Conservation (phyloP, 495 filamentous ascomycete species). For the Pseudoneurospora amorphoporcata region DNA sequence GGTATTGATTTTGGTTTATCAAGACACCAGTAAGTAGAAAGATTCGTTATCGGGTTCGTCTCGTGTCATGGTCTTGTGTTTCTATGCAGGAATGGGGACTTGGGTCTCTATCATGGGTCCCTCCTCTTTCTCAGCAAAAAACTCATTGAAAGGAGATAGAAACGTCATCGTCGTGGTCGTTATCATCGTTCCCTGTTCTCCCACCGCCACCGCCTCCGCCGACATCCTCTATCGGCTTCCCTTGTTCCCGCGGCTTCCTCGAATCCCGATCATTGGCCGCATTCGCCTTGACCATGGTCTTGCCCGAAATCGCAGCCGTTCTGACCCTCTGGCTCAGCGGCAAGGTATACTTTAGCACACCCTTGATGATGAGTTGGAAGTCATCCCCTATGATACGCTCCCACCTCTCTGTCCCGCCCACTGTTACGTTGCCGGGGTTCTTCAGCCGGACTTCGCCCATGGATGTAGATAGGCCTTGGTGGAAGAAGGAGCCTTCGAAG, state of each 20-base stretch:
- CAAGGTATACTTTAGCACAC: conserved; percentile 78
- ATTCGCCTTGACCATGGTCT: conserved; percentile 39
- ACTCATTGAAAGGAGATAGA: not conserved
- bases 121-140: not conserved
- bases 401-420: conserved; percentile 82
- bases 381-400: conserved; percentile 81
- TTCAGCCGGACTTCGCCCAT: conserved; percentile 71
- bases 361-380: conserved; percentile 84
- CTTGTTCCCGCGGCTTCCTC: not conserved
- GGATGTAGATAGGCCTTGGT: conserved; percentile 51
- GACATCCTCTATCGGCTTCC: not conserved
- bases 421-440: conserved; percentile 81
- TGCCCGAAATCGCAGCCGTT: conserved; percentile 40
- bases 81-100: not conserved
- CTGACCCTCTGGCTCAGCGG: conserved; percentile 64
- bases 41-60: not conserved
- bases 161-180: not conserved
- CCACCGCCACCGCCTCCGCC: not conserved
- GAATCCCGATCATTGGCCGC: conserved; percentile 30
- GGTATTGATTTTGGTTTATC: not conserved
- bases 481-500: conserved; percentile 82
- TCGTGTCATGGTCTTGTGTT: not conserved
- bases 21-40: not conserved
- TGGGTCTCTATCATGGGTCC: not conserved
- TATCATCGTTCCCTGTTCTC: not conserved